phyloP scores from a whole-genome alignment of 2,329 filamentous ascomycete genomes.

The Pseudopyrenochaeta lycopersici region DNA sequence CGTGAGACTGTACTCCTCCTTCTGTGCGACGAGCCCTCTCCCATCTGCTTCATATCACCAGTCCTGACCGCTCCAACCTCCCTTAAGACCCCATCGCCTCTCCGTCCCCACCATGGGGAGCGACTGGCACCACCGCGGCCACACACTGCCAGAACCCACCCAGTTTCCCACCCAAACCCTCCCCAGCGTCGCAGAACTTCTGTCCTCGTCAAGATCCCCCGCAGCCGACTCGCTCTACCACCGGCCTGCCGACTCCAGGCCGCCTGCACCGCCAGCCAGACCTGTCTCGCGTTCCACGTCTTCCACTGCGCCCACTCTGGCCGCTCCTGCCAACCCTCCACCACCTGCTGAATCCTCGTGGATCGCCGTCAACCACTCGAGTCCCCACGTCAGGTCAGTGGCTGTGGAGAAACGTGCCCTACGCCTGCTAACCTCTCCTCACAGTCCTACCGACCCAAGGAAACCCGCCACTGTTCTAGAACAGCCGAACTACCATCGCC shows the following conservation, averaged over 20 bases:
- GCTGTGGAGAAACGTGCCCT: not conserved
- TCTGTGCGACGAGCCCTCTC: conserved; percentile 4
- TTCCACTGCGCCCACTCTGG: conserved; percentile 2
- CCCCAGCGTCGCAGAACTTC: conserved; percentile 35
- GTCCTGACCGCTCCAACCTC: not conserved
- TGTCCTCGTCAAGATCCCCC: conserved; percentile 22
- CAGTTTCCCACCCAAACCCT: conserved; percentile 9
- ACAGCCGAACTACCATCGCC: conserved; percentile 10
- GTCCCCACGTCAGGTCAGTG: conserved; percentile 26
- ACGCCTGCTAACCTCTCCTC: conserved; percentile 12
- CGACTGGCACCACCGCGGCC: conserved; percentile 21
- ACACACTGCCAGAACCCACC: conserved; percentile 12
- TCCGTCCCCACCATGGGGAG: conserved; percentile 17
- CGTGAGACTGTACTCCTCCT: conserved; percentile 5
- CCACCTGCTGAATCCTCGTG: conserved; percentile 9
- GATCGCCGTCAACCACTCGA: conserved; percentile 23
- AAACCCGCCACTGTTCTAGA: conserved; percentile 11
- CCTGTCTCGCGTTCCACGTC: conserved; percentile 12
- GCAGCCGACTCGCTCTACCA: conserved; percentile 22
- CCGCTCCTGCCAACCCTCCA: conserved; percentile 7
- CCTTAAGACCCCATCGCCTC: conserved; percentile 2
- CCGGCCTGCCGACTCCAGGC: conserved; percentile 19
- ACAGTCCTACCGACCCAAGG: conserved; percentile 20
- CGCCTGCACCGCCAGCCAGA: conserved; percentile 10
- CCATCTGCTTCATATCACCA: conserved; percentile 1